These are phyloP conservation scores for Elongisporangium anandrum DNA, from an alignment of 352 stramenopile species.

Conservation along the genomic window DNA sequence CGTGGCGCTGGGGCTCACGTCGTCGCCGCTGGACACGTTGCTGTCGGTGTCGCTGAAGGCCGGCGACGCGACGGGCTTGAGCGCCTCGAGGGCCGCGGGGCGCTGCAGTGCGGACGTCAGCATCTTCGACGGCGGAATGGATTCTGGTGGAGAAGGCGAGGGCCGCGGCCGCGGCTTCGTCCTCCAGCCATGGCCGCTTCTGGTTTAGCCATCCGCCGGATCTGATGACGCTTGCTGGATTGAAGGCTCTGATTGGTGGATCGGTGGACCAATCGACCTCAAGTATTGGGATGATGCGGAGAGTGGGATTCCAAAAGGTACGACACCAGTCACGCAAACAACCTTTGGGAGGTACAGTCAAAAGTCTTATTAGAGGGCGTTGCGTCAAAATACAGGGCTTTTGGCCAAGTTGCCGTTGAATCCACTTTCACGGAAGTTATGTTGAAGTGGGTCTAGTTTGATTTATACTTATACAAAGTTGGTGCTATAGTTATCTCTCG, in stretches of 20 bases:
- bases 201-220: background rate
- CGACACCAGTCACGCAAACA: background rate
- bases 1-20: conserved; percentile 2
- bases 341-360: background rate
- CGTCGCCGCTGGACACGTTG: conserved; percentile 1
- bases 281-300: background rate
- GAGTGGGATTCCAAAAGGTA: background rate
- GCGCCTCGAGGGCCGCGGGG: background rate
- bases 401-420: background rate
- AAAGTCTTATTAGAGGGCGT: background rate
- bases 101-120: background rate
- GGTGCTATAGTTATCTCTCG: conserved; percentile 22
- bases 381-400: background rate
- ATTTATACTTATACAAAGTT: conserved; percentile 29
- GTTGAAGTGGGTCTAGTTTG: background rate
- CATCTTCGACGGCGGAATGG: background rate
- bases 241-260: background rate
- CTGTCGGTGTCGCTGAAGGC: background rate
- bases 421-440: background rate
- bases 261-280: background rate
- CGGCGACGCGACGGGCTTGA: background rate
- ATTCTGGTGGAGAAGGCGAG: background rate
- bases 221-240: background rate
- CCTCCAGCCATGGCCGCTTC: background rate
- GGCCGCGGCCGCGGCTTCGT: background rate